Percentiles rank a stretch among this genome's conserved stretches.
These are phyloP conservation scores for Raddia distichophylla DNA, from an alignment of 176 grass and related monocot genomes.

Conservation along the genomic window DNA sequence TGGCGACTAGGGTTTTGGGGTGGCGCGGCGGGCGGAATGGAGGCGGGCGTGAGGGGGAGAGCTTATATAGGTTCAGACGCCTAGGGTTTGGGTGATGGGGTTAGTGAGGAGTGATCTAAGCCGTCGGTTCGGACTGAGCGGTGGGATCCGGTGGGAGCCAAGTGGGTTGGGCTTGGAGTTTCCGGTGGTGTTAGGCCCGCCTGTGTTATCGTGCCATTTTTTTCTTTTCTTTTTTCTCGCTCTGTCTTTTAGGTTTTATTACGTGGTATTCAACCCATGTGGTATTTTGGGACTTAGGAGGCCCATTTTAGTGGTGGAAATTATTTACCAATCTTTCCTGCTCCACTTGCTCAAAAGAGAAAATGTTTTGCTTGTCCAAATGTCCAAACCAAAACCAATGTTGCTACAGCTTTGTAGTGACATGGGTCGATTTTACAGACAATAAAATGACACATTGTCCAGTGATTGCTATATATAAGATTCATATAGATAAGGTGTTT, in stretches of 20 bases:
- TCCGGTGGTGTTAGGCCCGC: background rate
- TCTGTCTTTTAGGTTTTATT: background rate
- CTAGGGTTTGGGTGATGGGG: conserved; percentile 39
- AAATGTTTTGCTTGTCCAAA: background rate
- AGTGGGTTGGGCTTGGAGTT: background rate
- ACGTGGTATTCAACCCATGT: background rate
- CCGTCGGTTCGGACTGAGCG: conserved; percentile 7
- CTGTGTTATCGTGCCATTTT: fast-evolving
- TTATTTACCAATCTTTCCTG: background rate
- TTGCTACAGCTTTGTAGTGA: background rate
- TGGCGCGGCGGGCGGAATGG: background rate
- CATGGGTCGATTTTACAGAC: too few relatives aligned
- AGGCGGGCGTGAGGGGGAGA: background rate
- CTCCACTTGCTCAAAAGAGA: background rate
- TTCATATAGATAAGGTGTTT: too few relatives aligned
- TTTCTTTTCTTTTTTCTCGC: background rate
- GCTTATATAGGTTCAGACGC: background rate
- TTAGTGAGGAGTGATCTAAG: background rate
- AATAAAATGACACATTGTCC: too few relatives aligned
- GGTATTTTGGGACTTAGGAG: background rate
- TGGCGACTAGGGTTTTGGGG: conserved; percentile 35
- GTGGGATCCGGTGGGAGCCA: background rate
- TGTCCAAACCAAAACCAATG: background rate
- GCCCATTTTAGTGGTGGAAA: background rate
- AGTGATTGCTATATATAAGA: too few relatives aligned